Conservation (phyloP, 192 early-diverging fungal genomes). For the Coemansia sp. region DNA sequence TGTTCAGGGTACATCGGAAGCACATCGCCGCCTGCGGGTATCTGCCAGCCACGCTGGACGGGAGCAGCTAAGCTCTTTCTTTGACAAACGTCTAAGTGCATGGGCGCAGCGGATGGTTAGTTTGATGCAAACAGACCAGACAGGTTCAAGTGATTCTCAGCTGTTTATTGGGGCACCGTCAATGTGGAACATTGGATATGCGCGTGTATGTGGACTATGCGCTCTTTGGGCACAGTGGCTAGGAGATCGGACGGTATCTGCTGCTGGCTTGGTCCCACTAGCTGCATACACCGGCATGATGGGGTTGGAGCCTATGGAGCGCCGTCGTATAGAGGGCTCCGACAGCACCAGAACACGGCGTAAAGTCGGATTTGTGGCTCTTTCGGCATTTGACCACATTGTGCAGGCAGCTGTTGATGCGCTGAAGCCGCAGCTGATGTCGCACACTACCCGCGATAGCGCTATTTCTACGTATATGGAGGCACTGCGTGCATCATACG, state of each 20-base stretch:
- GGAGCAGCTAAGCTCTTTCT: conserved; percentile 20
- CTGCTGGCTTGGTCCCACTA: conserved; percentile 6
- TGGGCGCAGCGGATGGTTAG: conserved; percentile 9
- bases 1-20: conserved; percentile 2
- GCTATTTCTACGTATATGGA: conserved; percentile 17
- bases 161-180: conserved; percentile 18
- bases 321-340: conserved; percentile 10
- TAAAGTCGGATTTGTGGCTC: conserved; percentile 43
- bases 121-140: background rate
- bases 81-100: conserved; percentile 8
- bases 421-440: conserved; percentile 20
- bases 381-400: conserved; percentile 48
- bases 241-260: conserved; percentile 27
- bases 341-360: conserved; percentile 15
- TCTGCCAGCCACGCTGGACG: background rate
- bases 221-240: conserved; percentile 45
- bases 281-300: conserved; percentile 27
- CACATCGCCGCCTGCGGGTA: conserved; percentile 18
- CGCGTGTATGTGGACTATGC: conserved; percentile 32
- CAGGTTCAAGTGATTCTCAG: background rate
- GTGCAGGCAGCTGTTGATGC: conserved; percentile 42
- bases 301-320: conserved; percentile 29
- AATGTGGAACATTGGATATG: conserved; percentile 33
- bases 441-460: conserved; percentile 17
- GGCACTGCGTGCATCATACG: conserved; percentile 24